These are phyloP conservation scores for Chlamydomonas asymmetrica DNA, from an alignment of 139 green algal genomes.

Conservation along the genomic window DNA sequence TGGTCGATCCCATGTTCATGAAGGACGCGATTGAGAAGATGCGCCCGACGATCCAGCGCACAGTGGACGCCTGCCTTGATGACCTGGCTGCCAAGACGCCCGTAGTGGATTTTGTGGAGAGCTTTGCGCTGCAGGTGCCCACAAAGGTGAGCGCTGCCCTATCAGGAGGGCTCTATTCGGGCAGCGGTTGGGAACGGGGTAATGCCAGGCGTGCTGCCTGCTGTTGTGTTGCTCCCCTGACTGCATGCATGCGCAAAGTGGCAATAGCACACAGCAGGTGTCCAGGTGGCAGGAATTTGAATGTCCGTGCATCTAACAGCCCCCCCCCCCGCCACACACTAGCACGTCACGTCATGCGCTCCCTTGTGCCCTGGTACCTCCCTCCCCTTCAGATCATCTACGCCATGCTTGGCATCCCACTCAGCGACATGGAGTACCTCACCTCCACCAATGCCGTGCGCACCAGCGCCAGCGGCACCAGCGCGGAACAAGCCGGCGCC, in stretches of 20 bases:
- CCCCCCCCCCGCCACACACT: too few relatives aligned
- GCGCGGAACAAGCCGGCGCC: conserved; percentile 39
- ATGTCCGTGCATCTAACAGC: too few relatives aligned
- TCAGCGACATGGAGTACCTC: conserved; percentile 36
- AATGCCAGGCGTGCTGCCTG: too few relatives aligned
- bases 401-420: conserved; percentile 40
- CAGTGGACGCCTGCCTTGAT: conserved; percentile 34
- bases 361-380: too few relatives aligned
- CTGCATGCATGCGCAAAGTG: too few relatives aligned
- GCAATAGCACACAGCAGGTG: too few relatives aligned
- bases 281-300: too few relatives aligned
- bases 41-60: conserved; percentile 22
- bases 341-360: too few relatives aligned
- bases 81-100: conserved; percentile 1
- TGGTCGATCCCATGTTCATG: conserved; percentile 31
- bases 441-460: conserved; percentile 45
- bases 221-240: too few relatives aligned
- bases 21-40: conserved; percentile 1
- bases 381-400: conserved; percentile 52
- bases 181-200: too few relatives aligned
- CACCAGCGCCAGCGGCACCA: conserved; percentile 28
- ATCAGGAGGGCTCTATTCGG: too few relatives aligned
- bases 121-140: conserved; percentile 31
- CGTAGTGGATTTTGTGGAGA: conserved; percentile 22
- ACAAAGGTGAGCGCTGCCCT: too few relatives aligned